Conservation (phyloP, 108 stramenopile genomes). For the Schizochytrium sp. region DNA sequence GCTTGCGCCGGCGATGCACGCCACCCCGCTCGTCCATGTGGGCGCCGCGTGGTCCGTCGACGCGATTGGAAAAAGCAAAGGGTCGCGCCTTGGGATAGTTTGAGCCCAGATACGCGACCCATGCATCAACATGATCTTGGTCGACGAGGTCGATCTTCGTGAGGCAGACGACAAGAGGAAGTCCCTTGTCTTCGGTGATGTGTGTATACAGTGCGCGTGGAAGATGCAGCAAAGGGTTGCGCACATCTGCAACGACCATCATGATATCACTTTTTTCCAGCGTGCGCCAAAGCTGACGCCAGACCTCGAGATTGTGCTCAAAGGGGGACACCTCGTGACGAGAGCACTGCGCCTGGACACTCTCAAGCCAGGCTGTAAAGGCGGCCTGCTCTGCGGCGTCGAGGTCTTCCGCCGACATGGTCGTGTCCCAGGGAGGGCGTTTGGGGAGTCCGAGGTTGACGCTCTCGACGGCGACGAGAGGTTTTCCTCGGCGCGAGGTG, state of each 20-base stretch:
- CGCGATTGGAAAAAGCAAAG: not conserved
- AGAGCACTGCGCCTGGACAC: not conserved
- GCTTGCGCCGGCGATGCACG: not conserved
- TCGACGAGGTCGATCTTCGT: conserved; percentile 93
- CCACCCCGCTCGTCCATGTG: not conserved
- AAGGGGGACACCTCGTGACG: conserved; percentile 64
- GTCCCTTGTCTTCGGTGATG: conserved; percentile 64
- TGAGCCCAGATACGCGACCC: conserved; percentile 67
- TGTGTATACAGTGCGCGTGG: conserved; percentile 70
- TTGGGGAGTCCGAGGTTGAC: not conserved
- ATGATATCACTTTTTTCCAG: conserved; percentile 78
- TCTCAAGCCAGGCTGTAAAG: not conserved
- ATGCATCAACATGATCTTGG: conserved; percentile 60
- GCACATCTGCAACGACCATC: conserved; percentile 84
- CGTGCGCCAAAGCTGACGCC: conserved; percentile 96
- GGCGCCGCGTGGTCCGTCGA: not conserved
- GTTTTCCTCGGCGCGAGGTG: not conserved
- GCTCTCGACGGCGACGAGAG: not conserved
- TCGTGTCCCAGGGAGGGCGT: not conserved
- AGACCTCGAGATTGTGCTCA: conserved; percentile 96
- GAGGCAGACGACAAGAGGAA: conserved; percentile 75
- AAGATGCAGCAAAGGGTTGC: conserved; percentile 92
- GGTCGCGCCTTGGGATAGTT: not conserved
- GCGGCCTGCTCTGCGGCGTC: not conserved
- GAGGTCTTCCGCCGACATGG: not conserved